Evolutionary conservation across 805 yeast genomes (phyloP).

Genomic region (Cyberlindnera lachancei): DNA sequence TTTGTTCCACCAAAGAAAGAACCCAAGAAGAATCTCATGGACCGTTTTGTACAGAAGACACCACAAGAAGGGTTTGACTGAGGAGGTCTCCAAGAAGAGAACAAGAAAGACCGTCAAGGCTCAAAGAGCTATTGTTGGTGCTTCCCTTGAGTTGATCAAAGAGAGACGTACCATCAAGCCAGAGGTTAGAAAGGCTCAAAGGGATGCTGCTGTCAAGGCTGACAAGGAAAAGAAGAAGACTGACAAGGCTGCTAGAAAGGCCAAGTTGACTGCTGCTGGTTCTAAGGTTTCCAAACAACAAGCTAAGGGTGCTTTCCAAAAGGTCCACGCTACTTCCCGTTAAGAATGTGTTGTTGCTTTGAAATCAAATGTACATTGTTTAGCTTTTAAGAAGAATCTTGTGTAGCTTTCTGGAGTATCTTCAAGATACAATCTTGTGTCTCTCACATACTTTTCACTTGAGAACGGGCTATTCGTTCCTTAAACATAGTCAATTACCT

Average conservation of each 20-base stretch:
- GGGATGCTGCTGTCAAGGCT: constrained; percentile 80
- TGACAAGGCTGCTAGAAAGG: constrained; percentile 91
- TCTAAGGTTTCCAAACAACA: constrained; percentile 87
- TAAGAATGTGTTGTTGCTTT: constrained; percentile 37
- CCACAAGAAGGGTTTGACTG: constrained; percentile 99
- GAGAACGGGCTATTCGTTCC: too few species aligned
- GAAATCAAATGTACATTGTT: constrained; percentile 13
- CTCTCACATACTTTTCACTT: too few species aligned
- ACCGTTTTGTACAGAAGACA: constrained; percentile 99
- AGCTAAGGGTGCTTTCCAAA: constrained; percentile 97
- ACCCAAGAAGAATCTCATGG: constrained; percentile 99
- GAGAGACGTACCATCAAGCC: constrained; percentile 96
- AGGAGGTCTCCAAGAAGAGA: constrained; percentile 96
- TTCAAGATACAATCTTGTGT: too few species aligned
- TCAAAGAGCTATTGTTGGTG: constrained; percentile 99
- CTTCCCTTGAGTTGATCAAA: constrained; percentile 95
- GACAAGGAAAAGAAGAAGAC: constrained; percentile 88
- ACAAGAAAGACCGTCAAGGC: constrained; percentile 95
- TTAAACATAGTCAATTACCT: too few species aligned
- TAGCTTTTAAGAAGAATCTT: constrained; percentile 1
- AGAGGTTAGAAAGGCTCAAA: constrained; percentile 95
- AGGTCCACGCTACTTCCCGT: constrained; percentile 96
- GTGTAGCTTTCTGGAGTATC: constrained; percentile 1
- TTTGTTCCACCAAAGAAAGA: constrained; percentile 98
- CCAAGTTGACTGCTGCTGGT: constrained; percentile 71